Conservation (phyloP, 2,329 filamentous ascomycete genomes). For the Ophiosphaerella korrae region DNA sequence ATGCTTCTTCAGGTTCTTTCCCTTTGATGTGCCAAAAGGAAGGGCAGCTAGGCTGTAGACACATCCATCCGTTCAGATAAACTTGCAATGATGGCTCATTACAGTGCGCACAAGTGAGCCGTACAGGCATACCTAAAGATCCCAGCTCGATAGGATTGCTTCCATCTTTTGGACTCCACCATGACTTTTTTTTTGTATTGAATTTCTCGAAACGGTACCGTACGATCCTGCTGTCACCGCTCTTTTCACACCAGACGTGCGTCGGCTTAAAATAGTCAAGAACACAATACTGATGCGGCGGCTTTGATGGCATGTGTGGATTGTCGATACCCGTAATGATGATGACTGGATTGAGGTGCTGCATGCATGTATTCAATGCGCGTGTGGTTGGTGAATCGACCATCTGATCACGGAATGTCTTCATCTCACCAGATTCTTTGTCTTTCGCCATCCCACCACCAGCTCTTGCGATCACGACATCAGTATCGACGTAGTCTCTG, state of each 20-base stretch:
- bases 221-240: constrained; percentile 53
- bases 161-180: constrained; percentile 59
- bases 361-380: constrained; percentile 55
- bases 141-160: constrained; percentile 36
- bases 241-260: constrained; percentile 69
- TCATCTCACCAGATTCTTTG: constrained; percentile 52
- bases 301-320: constrained; percentile 52
- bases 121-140: constrained; percentile 33
- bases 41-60: constrained; percentile 58
- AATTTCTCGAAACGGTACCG: constrained; percentile 71
- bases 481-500: constrained; percentile 63
- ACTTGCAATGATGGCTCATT: constrained; percentile 39
- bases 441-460: constrained; percentile 61
- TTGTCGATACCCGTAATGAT: constrained; percentile 59
- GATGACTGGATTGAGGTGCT: constrained; percentile 57
- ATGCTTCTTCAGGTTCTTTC: constrained; percentile 35
- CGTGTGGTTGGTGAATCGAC: constrained; percentile 42
- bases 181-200: constrained; percentile 56
- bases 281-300: constrained; percentile 67
- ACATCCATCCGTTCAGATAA: constrained; percentile 62
- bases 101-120: constrained; percentile 47
- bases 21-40: constrained; percentile 59
- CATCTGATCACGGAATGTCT: constrained; percentile 55
- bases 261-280: constrained; percentile 73
- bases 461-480: constrained; percentile 67